These are phyloP conservation scores for Tulasnella sp. DNA, from an alignment of 768 basidiomycete genomes.

Conservation along the genomic window DNA sequence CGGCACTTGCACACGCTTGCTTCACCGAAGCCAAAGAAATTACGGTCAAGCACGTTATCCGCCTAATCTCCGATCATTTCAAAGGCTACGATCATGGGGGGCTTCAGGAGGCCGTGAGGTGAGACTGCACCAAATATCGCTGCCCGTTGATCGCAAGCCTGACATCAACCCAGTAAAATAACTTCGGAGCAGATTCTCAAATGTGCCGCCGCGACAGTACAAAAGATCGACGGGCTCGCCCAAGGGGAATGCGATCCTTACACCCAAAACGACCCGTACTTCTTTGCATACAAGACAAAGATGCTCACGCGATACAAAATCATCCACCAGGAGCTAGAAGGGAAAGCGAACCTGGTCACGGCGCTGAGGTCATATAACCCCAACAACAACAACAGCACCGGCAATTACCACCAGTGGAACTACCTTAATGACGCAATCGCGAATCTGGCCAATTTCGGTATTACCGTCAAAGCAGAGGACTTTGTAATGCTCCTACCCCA, in stretches of 20 bases:
- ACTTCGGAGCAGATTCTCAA: constrained; percentile 7
- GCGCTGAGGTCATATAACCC: background rate
- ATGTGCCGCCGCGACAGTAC: background rate
- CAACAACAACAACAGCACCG: background rate
- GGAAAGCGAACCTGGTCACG: constrained; percentile 17
- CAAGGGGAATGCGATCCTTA: constrained; percentile 14
- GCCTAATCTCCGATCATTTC: constrained; percentile 46
- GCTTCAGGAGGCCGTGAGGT: constrained; percentile 24
- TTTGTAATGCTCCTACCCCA: constrained; percentile 39
- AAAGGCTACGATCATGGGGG: constrained; percentile 44
- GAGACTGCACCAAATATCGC: constrained; percentile 38
- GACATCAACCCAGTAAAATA: constrained; percentile 36
- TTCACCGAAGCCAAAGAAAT: constrained; percentile 27
- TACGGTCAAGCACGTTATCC: constrained; percentile 25
- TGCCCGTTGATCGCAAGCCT: too few species aligned
- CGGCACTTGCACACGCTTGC: background rate
- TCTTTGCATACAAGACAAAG: constrained; percentile 21
- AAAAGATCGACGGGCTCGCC: constrained; percentile 27
- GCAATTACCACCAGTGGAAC: constrained; percentile 6
- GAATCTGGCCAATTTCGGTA: constrained; percentile 47
- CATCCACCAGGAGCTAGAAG: constrained; percentile 10
- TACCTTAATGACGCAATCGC: background rate
- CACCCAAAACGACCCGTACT: constrained; percentile 29
- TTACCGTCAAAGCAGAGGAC: constrained; percentile 49
- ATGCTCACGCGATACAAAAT: constrained; percentile 27